Evolutionary conservation across 768 basidiomycete genomes (phyloP).

Genomic region (Tylopilus vinaceipallidus): DNA sequence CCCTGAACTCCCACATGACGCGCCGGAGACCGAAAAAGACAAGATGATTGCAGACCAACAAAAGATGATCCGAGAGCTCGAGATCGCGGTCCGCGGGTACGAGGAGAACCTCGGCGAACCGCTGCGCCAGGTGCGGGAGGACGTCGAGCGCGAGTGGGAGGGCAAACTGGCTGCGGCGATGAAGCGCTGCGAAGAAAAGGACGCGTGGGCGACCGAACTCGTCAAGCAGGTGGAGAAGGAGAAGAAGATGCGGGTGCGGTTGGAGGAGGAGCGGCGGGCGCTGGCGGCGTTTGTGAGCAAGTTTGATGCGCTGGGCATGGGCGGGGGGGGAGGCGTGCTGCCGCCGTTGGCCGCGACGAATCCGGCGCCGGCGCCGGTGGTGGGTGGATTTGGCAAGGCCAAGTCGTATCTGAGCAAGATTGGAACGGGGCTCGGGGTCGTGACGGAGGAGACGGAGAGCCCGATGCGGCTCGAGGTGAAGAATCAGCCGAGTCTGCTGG

Average conservation of each 20-base stretch:
- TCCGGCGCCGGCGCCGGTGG: not conserved
- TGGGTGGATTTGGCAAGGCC: slow-evolving; percentile 37
- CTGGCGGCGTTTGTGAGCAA: slow-evolving; percentile 78
- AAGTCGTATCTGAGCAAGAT: slow-evolving; percentile 48
- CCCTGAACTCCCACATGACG: slow-evolving; percentile 61
- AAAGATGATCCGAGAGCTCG: slow-evolving; percentile 75
- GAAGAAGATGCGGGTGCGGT: slow-evolving; percentile 61
- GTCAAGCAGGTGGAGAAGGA: slow-evolving; percentile 78
- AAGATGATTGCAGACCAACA: slow-evolving; percentile 68
- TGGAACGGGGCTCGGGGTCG: slow-evolving; percentile 22
- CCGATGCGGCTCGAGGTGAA: slow-evolving; percentile 51
- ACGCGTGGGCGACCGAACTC: slow-evolving; percentile 71
- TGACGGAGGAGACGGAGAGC: slow-evolving; percentile 40
- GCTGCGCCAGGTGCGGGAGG: slow-evolving; percentile 61
- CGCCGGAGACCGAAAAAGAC: slow-evolving; percentile 73
- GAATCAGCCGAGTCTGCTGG: slow-evolving; percentile 50
- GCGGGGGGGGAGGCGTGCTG: slow-evolving; percentile 32
- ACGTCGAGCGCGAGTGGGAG: slow-evolving; percentile 73
- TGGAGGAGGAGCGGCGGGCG: slow-evolving; percentile 78
- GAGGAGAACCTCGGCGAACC: slow-evolving; percentile 74
- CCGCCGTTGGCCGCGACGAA: too few relatives aligned
- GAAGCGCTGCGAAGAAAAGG: slow-evolving; percentile 62
- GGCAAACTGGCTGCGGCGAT: slow-evolving; percentile 57
- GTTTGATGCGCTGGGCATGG: slow-evolving; percentile 72
- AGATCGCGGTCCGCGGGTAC: slow-evolving; percentile 66